These are phyloP conservation scores for Viola pubescens DNA, from an alignment of 441 rosid species.

Conservation along the genomic window DNA sequence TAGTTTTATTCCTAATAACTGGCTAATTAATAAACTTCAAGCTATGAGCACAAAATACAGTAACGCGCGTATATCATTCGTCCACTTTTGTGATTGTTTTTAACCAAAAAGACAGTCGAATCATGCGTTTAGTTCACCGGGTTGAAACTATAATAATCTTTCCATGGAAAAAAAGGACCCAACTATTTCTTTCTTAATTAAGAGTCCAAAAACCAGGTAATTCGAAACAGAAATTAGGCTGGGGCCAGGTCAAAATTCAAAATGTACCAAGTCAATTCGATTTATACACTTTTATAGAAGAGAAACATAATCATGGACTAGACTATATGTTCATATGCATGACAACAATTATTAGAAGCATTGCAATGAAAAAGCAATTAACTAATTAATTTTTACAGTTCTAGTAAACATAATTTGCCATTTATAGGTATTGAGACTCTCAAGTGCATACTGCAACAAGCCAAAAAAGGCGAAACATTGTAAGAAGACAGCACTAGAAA, in stretches of 20 bases:
- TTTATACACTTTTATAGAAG: conserved; percentile 14
- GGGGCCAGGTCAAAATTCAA: conserved; percentile 28
- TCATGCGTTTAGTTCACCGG: no score
- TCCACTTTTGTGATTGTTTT: no score
- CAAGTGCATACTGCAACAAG: conserved; percentile 8
- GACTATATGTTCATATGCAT: conserved; percentile 32
- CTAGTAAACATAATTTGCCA: conserved; percentile 18
- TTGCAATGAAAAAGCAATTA: background rate
- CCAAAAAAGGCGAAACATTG: background rate
- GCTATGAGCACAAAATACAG: no score
- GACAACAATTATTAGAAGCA: conserved; percentile 28
- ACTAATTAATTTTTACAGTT: background rate
- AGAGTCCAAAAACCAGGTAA: background rate
- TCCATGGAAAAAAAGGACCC: no score
- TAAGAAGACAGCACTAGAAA: background rate
- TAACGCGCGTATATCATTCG: no score
- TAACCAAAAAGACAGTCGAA: no score
- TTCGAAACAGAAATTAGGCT: background rate
- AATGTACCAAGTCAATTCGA: conserved; percentile 21
- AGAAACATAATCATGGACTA: conserved; percentile 33
- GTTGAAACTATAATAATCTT: no score
- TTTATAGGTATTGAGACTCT: conserved; percentile 12
- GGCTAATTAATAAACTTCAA: no score
- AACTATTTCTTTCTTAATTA: no score
- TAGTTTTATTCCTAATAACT: no score